Conservation (phyloP, 306 rosid species). For the Potentilla sterilis region DNA sequence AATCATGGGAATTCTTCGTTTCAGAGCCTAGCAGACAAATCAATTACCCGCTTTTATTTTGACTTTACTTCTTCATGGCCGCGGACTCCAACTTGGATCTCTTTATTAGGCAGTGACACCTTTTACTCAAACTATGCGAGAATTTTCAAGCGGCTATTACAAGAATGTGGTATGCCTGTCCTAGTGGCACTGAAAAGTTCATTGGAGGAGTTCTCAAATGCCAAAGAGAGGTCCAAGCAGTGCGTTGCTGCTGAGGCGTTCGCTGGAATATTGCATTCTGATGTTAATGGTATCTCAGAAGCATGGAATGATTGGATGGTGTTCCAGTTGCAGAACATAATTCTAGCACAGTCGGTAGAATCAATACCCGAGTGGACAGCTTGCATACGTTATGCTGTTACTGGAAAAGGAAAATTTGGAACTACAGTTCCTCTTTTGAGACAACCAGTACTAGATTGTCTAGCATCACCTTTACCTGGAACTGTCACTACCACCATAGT, state of each 20-base stretch:
- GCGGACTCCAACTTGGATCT: conserved; percentile 98
- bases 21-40: conserved; percentile 95
- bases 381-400: conserved; percentile 91
- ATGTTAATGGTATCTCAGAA: conserved; percentile 69
- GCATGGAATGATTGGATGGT: conserved; percentile 92
- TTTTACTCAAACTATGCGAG: conserved; percentile 92
- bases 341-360: conserved; percentile 84
- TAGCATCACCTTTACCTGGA: conserved; percentile 75
- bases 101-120: conserved; percentile 74
- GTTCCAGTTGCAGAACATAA: conserved; percentile 78
- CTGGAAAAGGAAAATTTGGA: conserved; percentile 96
- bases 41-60: conserved; percentile 89
- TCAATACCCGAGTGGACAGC: conserved; percentile 98
- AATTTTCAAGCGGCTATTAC: conserved; percentile 86
- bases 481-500: conserved; percentile 82
- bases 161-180: conserved; percentile 92
- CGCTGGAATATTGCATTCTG: conserved; percentile 95
- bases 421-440: conserved; percentile 85
- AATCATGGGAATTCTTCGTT: conserved; percentile 74
- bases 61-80: conserved; percentile 99
- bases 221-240: conserved; percentile 97
- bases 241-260: conserved; percentile 99
- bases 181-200: conserved; percentile 69
- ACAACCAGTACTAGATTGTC: conserved; percentile 80
- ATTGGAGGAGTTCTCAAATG: conserved; percentile 73